A percentile compares a stretch with the other conserved stretches of the same genome.
Evolutionary conservation across 257 asterid species (phyloP).

Genomic region (Datura wrightii): DNA sequence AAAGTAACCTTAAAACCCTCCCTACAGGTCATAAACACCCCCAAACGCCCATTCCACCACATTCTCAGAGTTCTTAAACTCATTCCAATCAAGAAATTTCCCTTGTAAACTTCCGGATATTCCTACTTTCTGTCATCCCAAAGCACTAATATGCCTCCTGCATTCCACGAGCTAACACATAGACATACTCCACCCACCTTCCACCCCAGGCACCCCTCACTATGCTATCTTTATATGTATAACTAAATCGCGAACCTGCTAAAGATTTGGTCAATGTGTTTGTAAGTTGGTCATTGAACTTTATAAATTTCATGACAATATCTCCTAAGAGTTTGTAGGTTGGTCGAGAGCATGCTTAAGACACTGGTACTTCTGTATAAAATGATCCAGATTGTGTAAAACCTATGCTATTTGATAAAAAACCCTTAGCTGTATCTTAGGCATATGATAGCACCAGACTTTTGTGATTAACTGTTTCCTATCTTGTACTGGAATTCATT

Average conservation of each 20-base stretch:
- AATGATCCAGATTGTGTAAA: background rate
- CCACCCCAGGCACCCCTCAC: too few relatives aligned
- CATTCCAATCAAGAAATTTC: too few relatives aligned
- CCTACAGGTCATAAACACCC: too few relatives aligned
- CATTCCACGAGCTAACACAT: too few relatives aligned
- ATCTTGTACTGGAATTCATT: background rate
- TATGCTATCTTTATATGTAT: too few relatives aligned
- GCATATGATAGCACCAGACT: background rate
- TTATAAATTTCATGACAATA: background rate
- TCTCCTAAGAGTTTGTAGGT: background rate
- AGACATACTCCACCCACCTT: too few relatives aligned
- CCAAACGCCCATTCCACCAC: too few relatives aligned
- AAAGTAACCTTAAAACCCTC: too few relatives aligned
- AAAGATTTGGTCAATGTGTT: constrained; percentile 2
- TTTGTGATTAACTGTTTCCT: background rate
- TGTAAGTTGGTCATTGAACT: background rate
- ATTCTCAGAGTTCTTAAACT: too few relatives aligned
- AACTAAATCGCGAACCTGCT: background rate
- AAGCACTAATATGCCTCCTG: too few relatives aligned
- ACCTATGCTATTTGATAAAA: background rate
- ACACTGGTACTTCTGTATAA: background rate
- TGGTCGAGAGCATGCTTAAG: background rate
- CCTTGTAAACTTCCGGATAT: too few relatives aligned
- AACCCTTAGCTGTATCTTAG: background rate
- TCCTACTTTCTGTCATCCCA: too few relatives aligned